Conservation (phyloP, 2,329 filamentous ascomycete species). For the Trichoderma afroharzianum region DNA sequence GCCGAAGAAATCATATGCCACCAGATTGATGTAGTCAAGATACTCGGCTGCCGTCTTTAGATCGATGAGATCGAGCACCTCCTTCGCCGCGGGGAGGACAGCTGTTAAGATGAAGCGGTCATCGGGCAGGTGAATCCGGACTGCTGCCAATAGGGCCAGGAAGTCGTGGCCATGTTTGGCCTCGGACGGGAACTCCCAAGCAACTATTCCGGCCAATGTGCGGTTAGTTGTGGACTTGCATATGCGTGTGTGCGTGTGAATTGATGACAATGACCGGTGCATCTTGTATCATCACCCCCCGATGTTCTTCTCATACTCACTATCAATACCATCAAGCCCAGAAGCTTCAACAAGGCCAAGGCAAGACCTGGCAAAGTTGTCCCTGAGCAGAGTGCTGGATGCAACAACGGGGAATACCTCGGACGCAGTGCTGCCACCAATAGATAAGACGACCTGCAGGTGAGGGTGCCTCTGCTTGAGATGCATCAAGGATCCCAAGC, state of each 20-base stretch:
- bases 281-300: not conserved
- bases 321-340: constrained; percentile 61
- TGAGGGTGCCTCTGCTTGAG: constrained; percentile 68
- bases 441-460: constrained; percentile 71
- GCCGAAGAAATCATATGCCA: constrained; percentile 77
- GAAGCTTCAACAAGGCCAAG: constrained; percentile 65
- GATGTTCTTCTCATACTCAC: constrained; percentile 42
- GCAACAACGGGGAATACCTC: constrained; percentile 67
- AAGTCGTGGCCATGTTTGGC: constrained; percentile 66
- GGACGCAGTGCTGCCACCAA: constrained; percentile 65
- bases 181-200: constrained; percentile 74
- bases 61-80: constrained; percentile 66
- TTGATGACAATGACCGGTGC: not conserved
- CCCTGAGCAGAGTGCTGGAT: constrained; percentile 53
- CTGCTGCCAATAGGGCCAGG: constrained; percentile 60
- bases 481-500: constrained; percentile 68
- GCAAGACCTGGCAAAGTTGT: constrained; percentile 68
- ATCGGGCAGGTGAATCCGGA: constrained; percentile 65
- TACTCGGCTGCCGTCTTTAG: constrained; percentile 59
- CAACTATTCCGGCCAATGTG: constrained; percentile 49
- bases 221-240: not conserved
- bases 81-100: constrained; percentile 65
- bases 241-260: not conserved
- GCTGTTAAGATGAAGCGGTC: constrained; percentile 68
- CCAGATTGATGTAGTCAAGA: constrained; percentile 73